Evolutionary conservation across 2,329 filamentous ascomycete genomes (phyloP).

Genomic region (Geosmithia morbida): DNA sequence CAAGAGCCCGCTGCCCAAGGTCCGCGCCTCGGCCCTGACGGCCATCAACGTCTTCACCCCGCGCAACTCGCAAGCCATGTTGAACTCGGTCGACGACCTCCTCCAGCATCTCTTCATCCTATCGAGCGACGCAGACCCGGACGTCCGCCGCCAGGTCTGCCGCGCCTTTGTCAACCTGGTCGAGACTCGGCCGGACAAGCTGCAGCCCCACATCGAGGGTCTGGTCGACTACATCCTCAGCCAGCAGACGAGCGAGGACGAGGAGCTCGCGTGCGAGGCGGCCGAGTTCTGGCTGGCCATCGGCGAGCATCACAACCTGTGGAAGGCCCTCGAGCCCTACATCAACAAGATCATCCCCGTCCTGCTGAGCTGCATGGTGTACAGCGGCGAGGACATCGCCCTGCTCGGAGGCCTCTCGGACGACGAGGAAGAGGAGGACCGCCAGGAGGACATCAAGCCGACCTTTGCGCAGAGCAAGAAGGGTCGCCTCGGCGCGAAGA

Average conservation of each 20-base stretch:
- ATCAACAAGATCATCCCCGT: constrained; percentile 80
- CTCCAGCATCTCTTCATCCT: constrained; percentile 73
- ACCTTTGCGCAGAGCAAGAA: constrained; percentile 75
- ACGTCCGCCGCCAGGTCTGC: constrained; percentile 87
- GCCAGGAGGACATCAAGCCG: constrained; percentile 81
- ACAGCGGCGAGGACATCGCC: constrained; percentile 84
- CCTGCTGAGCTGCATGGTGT: constrained; percentile 88
- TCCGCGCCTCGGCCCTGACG: constrained; percentile 66
- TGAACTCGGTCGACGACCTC: constrained; percentile 67
- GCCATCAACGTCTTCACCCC: constrained; percentile 88
- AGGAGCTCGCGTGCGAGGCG: constrained; percentile 83
- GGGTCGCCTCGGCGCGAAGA: constrained; percentile 37
- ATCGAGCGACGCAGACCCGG: constrained; percentile 59
- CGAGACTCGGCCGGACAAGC: constrained; percentile 79
- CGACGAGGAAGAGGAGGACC: constrained; percentile 85
- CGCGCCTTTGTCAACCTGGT: constrained; percentile 86
- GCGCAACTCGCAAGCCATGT: constrained; percentile 67
- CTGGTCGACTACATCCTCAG: constrained; percentile 86
- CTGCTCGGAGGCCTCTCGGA: constrained; percentile 71
- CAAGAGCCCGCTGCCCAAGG: constrained; percentile 57
- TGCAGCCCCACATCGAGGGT: constrained; percentile 73
- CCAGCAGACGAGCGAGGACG: constrained; percentile 78
- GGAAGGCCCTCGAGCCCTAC: constrained; percentile 61
- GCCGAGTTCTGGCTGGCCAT: constrained; percentile 96
- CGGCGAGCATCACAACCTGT: constrained; percentile 73